phyloP scores from a whole-genome alignment of 176 grass and related monocot genomes.

The Cocos nucifera region DNA sequence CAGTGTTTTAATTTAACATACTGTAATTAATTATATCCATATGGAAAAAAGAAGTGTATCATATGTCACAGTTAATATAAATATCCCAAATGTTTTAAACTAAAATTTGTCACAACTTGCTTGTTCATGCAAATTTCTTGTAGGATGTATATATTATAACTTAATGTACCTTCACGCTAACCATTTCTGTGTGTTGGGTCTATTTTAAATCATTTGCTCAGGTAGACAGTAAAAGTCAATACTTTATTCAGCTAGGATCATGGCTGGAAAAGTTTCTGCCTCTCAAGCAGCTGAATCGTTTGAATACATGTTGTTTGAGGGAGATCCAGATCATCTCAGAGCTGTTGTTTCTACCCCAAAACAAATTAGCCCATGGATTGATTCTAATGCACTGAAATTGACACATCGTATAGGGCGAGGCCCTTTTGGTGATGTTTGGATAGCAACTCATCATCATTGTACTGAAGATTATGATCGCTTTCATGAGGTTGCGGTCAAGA shows the following conservation, averaged over 20 bases:
- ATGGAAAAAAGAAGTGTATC: too few relatives aligned
- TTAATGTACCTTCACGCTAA: too few relatives aligned
- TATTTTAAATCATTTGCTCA: not conserved
- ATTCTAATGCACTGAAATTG: conserved; percentile 47
- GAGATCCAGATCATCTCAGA: conserved; percentile 55
- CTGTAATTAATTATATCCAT: too few relatives aligned
- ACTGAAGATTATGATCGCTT: conserved; percentile 52
- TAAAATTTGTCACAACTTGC: too few relatives aligned
- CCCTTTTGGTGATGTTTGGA: conserved; percentile 85
- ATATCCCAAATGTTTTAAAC: too few relatives aligned
- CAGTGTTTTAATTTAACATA: too few relatives aligned
- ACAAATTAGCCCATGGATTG: conserved; percentile 79
- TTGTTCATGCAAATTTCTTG: too few relatives aligned
- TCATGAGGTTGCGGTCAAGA: conserved; percentile 92
- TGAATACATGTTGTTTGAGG: conserved; percentile 91
- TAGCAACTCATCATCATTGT: conserved; percentile 71
- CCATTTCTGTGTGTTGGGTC: too few relatives aligned
- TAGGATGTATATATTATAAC: too few relatives aligned
- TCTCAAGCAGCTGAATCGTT: conserved; percentile 45
- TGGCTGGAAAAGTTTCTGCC: conserved; percentile 41
- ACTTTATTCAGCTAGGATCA: conserved; percentile 8
- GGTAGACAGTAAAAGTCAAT: not conserved
- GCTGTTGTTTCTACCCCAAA: conserved; percentile 52
- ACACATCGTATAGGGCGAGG: conserved; percentile 92
- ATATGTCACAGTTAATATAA: too few relatives aligned